Base-by-base conservation (phyloP, 2,329 filamentous ascomycete genomes). In the Colletotrichum orbiculare region DNA sequence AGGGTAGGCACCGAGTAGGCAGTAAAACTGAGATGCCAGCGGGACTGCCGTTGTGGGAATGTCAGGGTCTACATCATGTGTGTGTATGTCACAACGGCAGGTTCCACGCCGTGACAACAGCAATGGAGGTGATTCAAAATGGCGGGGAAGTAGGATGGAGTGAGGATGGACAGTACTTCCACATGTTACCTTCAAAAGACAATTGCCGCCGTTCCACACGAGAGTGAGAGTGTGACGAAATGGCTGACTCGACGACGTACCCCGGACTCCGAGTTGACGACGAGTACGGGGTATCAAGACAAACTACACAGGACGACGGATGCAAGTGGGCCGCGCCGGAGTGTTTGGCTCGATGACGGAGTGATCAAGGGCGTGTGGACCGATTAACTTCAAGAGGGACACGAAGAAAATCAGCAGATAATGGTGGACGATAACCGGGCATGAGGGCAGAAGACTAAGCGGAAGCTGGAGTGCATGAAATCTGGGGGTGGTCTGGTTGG, bases 261-360 rank as follows among this genome's bases (percentile, higher is more conserved):
- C 58, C 58, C 58, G 46, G 58, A 65, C 48, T 62, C 33, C 52
- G 52, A 8, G 37, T 41, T 66, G 52, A 56, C 41, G 52, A 56
- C 41, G 42, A 4, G 4, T 25, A 25, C 25, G 4, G 25, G 4
- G 25, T 25, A 25, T 5, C 25, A 25, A 25, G 25, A 25, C 25
- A 25, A 1, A 5, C 25, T 25, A 3, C 1, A 5, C 25, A 25
- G 25, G 25, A 25, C 43, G 37, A 48, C 13, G n/a, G 17, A 35
- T 33, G 45, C 17, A 35, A 50, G 56, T 37, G 45, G 57, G 39
- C 50, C n/a, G 43, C 45, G 35, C 13, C 56, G 34, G 43, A 38
- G 61, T 45, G 11, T 33, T 60, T 25, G 25, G 25, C 25, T 25
- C 43, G 11, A 62, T 66, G 52, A 57, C 46, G 41, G 37, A 54